A percentile compares a stretch with the other conserved stretches of the same genome.
These are phyloP conservation scores for Coemansia sp. DNA, from an alignment of 192 early-diverging fungal genomes.

Conservation along the genomic window DNA sequence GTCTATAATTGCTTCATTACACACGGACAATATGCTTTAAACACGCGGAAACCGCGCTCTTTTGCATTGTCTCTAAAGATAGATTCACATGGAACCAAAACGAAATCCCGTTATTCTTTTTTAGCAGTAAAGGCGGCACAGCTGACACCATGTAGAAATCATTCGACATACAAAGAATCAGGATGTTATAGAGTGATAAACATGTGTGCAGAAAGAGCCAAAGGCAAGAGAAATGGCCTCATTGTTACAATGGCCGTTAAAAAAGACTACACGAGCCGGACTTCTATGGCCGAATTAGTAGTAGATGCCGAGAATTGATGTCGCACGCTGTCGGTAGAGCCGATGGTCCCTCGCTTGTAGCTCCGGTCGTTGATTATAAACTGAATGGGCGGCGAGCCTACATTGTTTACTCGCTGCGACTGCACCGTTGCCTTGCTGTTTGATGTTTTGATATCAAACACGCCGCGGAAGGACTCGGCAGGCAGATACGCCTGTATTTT, in stretches of 20 bases:
- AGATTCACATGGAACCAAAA: neutral
- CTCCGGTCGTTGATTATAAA: conserved; percentile 19
- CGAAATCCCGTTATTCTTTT: neutral
- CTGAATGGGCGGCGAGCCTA: conserved; percentile 1
- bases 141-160: conserved; percentile 8
- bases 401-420: neutral
- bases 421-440: conserved; percentile 14
- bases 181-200: neutral
- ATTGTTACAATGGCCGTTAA: neutral
- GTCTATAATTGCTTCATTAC: neutral
- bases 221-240: neutral
- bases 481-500: conserved; percentile 22
- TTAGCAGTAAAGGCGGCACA: neutral
- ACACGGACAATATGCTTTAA: neutral
- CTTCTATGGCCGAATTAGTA: conserved; percentile 23
- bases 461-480: conserved; percentile 19
- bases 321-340: neutral
- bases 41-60: neutral
- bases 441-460: conserved; percentile 22
- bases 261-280: conserved; percentile 8
- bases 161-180: neutral
- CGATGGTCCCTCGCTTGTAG: conserved; percentile 25
- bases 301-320: conserved; percentile 29
- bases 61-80: neutral
- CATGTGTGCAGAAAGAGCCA: neutral